A percentile compares a stretch with the other conserved stretches of the same genome.
Conservation (phyloP, 2,329 filamentous ascomycete genomes). For the Sclerotinia borealis region DNA sequence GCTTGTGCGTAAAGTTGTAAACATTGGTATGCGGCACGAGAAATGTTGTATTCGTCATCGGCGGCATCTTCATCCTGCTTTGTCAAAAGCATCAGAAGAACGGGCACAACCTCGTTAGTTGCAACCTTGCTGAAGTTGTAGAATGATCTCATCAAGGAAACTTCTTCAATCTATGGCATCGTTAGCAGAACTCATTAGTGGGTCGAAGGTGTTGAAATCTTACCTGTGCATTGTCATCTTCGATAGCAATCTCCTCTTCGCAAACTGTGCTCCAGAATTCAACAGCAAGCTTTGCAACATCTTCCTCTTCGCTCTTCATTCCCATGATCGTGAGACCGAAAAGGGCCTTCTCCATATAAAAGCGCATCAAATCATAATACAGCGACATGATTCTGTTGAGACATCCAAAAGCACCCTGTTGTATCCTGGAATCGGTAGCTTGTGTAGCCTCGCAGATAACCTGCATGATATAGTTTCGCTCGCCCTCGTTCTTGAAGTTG, state of each 20-base stretch:
- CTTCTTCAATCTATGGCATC: conserved; percentile 24
- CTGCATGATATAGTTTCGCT: conserved; percentile 99
- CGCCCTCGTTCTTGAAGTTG: conserved; percentile 98
- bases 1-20: conserved; percentile 92
- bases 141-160: conserved; percentile 69
- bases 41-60: conserved; percentile 96
- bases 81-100: conserved; percentile 79
- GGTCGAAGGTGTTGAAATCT: conserved; percentile 22
- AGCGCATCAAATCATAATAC: conserved; percentile 99
- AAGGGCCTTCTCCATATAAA: conserved; percentile 99
- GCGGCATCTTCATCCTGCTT: conserved; percentile 97
- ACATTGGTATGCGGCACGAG: conserved; percentile 92
- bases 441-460: conserved; percentile 98
- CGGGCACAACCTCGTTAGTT: conserved; percentile 88
- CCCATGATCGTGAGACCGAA: conserved; percentile 96
- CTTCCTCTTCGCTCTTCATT: conserved; percentile 97
- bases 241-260: conserved; percentile 95
- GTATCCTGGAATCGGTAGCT: conserved; percentile 81
- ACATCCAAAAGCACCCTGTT: conserved; percentile 94
- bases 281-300: conserved; percentile 94
- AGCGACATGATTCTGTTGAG: conserved; percentile 97
- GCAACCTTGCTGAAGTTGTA: conserved; percentile 95
- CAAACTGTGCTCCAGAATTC: conserved; percentile 99
- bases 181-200: not conserved
- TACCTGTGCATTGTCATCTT: conserved; percentile 88